A percentile compares a stretch with the other conserved stretches of the same genome.
These are phyloP conservation scores for Cercospora canescens DNA, from an alignment of 2,329 filamentous ascomycete species.

Conservation along the genomic window DNA sequence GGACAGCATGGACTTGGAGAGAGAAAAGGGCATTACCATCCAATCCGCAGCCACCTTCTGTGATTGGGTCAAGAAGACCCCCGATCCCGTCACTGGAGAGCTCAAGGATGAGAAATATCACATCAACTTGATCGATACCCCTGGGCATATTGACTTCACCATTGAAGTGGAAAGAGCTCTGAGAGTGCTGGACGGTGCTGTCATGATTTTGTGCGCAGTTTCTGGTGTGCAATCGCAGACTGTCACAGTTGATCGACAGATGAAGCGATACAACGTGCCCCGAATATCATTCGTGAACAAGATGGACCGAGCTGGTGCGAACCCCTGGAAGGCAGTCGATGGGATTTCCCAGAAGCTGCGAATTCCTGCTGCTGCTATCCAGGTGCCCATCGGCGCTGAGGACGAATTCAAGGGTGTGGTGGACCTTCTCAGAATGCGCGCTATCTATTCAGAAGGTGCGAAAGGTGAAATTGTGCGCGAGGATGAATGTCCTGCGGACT, in stretches of 20 bases:
- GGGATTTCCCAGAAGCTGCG: constrained; percentile 97
- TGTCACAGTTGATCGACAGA: constrained; percentile 96
- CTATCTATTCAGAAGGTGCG: constrained; percentile 86
- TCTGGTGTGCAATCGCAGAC: constrained; percentile 97
- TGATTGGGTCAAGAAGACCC: constrained; percentile 82
- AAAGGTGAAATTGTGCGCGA: constrained; percentile 74
- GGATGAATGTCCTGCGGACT: constrained; percentile 79
- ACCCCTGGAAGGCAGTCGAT: constrained; percentile 95
- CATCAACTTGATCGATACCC: constrained; percentile 97
- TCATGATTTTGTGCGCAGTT: constrained; percentile 98
- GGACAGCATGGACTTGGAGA: constrained; percentile 99
- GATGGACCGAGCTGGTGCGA: constrained; percentile 98
- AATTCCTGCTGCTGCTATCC: constrained; percentile 87
- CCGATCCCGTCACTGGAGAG: constrained; percentile 54
- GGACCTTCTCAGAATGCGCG: constrained; percentile 87
- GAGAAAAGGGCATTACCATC: constrained; percentile 98
- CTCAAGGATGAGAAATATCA: constrained; percentile 90
- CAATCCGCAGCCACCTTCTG: constrained; percentile 97
- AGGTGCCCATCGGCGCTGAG: constrained; percentile 90
- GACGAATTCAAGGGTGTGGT: constrained; percentile 91
- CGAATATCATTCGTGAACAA: constrained; percentile 98
- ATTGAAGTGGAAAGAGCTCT: constrained; percentile 97
- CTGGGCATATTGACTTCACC: constrained; percentile 98
- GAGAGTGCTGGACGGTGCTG: constrained; percentile 90
- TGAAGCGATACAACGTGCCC: constrained; percentile 97